Base-by-base conservation (phyloP, 164 flowering plant species). In the Cinnamomum chago region DNA sequence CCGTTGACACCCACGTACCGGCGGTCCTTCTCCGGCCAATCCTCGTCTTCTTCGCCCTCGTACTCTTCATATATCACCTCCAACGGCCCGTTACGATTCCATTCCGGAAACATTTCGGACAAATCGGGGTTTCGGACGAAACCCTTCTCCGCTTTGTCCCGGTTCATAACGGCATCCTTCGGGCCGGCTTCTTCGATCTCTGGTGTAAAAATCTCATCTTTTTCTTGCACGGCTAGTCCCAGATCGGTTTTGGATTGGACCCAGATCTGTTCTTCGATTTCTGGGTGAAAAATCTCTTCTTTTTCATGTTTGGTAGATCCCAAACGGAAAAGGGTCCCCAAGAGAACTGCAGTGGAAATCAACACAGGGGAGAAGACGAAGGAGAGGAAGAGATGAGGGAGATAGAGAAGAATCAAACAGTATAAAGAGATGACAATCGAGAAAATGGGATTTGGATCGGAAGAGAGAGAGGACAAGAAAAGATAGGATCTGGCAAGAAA, bases 1-100 rank as follows among this genome's bases (percentile, higher is more conserved):
- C 69, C 69, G 11, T 28, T n/a, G 12, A 27, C 13, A 22, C 28
- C 67, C 15, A 24, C 30, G 12, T 28, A 13, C 69, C 69, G 69
- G 47, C 40, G 69, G 5, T 40, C 55, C 4, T 22, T 30, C 69
- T 68, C 71, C 71, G 71, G 71, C 20, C 58, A 68, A 50, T 68
- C 71, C n/a, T 47, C 71, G 27, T 68, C 70, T 3, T 85, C 87
- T 73, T 84, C 90, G 2, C 84, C 93, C 73, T 89, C 95, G 76
- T 84, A 77, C 14, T 72, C 93, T 79, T 93, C 98, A 85, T 92
- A 82, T 75, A 94, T 94, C 11, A 92, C 89, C 71, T 90, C 94
- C 70, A 94, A 79, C 47, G 98, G 98, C 25, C 93, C 95, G 14
- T 86, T 80, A 72, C 90, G 85, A 74, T 90, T 78, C 95, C 96